Evolutionary conservation across 148 eudicot genomes (phyloP).

Genomic region (Fagopyrum homotropicum): DNA sequence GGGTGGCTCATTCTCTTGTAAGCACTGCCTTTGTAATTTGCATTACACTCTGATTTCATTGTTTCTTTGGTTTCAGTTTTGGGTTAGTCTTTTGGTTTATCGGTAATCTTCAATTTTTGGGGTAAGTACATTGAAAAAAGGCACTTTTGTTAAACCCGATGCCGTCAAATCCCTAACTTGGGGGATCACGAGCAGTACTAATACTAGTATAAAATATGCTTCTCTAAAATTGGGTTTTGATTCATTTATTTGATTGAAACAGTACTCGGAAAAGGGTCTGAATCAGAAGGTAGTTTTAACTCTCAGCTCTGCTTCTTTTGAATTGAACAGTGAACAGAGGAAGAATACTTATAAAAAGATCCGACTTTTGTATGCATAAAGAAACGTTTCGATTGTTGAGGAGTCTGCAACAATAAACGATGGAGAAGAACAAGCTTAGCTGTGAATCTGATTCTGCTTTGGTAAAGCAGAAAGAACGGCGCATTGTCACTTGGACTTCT

Average conservation of each 20-base stretch:
- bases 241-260: not conserved
- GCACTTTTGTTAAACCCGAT: not conserved
- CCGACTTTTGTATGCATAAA: not conserved
- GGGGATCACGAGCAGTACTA: not conserved
- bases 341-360: not conserved
- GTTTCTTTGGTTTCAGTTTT: not conserved
- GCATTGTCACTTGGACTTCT: conserved; percentile 86
- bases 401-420: not conserved
- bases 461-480: conserved; percentile 57
- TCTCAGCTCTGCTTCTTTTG: not conserved
- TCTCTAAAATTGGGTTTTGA: not conserved
- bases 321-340: conserved; percentile 6
- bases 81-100: not conserved
- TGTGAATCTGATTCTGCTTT: conserved; percentile 23
- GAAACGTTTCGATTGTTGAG: too few species aligned
- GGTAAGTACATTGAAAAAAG: not conserved
- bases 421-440: conserved; percentile 33
- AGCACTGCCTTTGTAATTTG: not conserved
- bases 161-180: conserved; percentile 2
- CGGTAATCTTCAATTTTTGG: not conserved
- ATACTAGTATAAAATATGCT: not conserved
- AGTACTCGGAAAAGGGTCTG: not conserved
- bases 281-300: not conserved
- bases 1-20: not conserved
- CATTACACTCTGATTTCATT: not conserved